Evolutionary conservation across 805 yeast species (phyloP).

Genomic region (Sugiyamaella floridensis): DNA sequence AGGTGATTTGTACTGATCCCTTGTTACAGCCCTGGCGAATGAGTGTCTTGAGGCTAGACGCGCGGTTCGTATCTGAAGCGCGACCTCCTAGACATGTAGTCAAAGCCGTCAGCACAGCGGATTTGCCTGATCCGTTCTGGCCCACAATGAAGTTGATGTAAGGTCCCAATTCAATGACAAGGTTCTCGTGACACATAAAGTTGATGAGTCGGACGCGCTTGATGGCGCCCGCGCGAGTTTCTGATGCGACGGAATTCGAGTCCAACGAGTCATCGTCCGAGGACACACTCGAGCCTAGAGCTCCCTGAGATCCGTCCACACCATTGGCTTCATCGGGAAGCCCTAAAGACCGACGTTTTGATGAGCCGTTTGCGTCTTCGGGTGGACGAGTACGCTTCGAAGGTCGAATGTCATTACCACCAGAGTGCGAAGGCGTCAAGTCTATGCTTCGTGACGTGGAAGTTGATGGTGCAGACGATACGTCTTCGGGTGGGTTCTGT

Average conservation of each 20-base stretch:
- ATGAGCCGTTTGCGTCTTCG: too few relatives aligned
- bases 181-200: constrained; percentile 72
- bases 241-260: not conserved
- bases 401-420: too few relatives aligned
- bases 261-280: too few relatives aligned
- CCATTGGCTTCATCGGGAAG: too few relatives aligned
- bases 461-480: too few relatives aligned
- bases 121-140: constrained; percentile 84
- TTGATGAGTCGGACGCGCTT: constrained; percentile 56
- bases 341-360: too few relatives aligned
- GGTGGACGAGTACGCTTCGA: too few relatives aligned
- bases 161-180: constrained; percentile 69
- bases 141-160: constrained; percentile 83
- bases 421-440: not conserved
- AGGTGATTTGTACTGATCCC: constrained; percentile 59
- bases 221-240: constrained; percentile 30
- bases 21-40: constrained; percentile 69
- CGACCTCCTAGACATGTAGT: constrained; percentile 84
- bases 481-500: too few relatives aligned
- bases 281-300: too few relatives aligned
- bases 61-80: constrained; percentile 83
- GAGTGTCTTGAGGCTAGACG: constrained; percentile 57
- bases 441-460: not conserved
- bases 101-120: constrained; percentile 81
- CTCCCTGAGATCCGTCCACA: too few relatives aligned